Conservation (phyloP, 345 rosid genomes). For the Ceriops decandra region DNA sequence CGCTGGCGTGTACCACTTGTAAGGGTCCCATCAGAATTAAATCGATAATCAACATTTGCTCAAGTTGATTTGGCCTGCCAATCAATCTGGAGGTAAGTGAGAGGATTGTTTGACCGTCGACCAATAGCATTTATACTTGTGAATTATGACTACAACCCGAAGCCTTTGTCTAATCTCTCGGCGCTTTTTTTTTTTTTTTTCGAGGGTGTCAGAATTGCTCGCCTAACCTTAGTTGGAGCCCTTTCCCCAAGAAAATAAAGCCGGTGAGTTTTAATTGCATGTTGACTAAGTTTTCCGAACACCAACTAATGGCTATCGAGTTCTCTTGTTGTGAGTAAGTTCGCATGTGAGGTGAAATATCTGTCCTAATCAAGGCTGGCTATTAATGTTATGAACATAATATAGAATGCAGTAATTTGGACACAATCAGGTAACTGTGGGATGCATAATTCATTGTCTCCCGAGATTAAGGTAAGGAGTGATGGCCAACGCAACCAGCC, state of each 20-base stretch:
- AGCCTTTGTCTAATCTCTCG: no score
- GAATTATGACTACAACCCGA: no score
- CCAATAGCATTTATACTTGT: no score
- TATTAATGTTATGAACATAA: no score
- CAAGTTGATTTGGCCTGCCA: no score
- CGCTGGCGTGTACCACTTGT: no score
- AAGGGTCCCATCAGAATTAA: no score
- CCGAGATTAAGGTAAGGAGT: conserved; percentile 17
- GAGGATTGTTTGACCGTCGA: no score
- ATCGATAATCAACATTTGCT: no score
- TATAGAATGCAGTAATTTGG: no score
- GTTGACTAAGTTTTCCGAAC: not conserved
- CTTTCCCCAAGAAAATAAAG: not conserved
- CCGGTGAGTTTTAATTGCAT: not conserved
- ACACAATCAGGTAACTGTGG: conserved; percentile 7
- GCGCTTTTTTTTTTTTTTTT: no score
- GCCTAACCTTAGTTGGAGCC: not conserved
- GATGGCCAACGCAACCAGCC: conserved; percentile 28
- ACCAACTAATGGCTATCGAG: not conserved
- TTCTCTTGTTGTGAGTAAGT: not conserved
- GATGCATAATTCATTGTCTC: conserved; percentile 17
- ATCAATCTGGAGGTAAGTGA: no score
- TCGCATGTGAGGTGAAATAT: not conserved
- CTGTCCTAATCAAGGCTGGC: not conserved
- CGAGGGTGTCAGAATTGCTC: not conserved